Conservation (phyloP, 2,329 filamentous ascomycete species). For the Lachnellula cervina region DNA sequence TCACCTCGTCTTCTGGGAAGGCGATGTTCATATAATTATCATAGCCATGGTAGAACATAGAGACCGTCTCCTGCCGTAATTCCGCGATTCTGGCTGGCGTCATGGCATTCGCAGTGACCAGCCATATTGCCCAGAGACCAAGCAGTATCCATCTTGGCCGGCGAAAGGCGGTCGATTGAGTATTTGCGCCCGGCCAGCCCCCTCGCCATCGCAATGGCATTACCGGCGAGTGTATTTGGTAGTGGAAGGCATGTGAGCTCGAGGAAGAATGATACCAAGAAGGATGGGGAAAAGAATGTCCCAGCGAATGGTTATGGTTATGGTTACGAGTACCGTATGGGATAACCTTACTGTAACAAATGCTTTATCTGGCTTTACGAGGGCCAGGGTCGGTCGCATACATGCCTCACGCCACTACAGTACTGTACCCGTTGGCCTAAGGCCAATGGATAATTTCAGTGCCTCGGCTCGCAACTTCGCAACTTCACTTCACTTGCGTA, state of each 20-base stretch:
- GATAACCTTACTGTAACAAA: too few relatives aligned
- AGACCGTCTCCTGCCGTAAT: slow-evolving; percentile 56
- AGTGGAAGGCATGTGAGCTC: slow-evolving; percentile 32
- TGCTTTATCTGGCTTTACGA: too few relatives aligned
- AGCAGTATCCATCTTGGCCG: slow-evolving; percentile 25
- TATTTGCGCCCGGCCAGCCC: slow-evolving; percentile 22
- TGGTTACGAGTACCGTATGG: not conserved
- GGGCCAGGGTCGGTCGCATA: too few relatives aligned
- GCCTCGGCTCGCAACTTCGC: too few relatives aligned
- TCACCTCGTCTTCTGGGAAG: slow-evolving; percentile 88
- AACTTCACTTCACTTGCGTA: too few relatives aligned
- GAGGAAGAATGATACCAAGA: not conserved
- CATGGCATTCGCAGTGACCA: slow-evolving; percentile 39
- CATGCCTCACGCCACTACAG: too few relatives aligned
- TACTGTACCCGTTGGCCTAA: too few relatives aligned
- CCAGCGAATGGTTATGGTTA: not conserved
- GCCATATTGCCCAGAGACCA: slow-evolving; percentile 22
- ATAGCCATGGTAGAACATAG: slow-evolving; percentile 96
- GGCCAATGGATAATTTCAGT: too few relatives aligned
- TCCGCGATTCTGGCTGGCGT: slow-evolving; percentile 49
- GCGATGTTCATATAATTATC: slow-evolving; percentile 91
- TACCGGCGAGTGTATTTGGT: slow-evolving; percentile 26
- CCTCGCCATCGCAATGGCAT: slow-evolving; percentile 33
- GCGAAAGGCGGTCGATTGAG: slow-evolving; percentile 12
- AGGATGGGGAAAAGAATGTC: not conserved